Conservation (phyloP, 331 rosid genomes). For the Dryas integrifolia region DNA sequence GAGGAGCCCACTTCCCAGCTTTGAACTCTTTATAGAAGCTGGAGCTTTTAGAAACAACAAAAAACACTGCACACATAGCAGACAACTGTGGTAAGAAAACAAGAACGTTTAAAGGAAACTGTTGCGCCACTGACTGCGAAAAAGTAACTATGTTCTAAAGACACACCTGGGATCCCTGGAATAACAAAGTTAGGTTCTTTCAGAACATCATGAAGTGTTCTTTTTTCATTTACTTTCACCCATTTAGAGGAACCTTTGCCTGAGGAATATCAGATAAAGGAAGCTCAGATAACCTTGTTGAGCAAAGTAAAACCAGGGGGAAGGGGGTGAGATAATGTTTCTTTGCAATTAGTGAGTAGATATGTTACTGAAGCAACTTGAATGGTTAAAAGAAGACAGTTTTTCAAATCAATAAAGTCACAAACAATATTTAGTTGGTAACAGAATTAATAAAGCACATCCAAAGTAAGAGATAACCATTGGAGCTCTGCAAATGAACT, state of each 20-base stretch:
- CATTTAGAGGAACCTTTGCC: constrained; percentile 54
- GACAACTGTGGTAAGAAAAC: constrained; percentile 6
- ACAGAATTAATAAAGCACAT: no score
- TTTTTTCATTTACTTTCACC: constrained; percentile 74
- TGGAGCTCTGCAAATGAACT: background rate
- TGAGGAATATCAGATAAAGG: constrained; percentile 24
- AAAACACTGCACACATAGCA: constrained; percentile 60
- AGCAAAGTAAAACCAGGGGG: background rate
- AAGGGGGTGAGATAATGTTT: background rate
- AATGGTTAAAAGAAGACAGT: background rate
- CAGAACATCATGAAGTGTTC: constrained; percentile 57
- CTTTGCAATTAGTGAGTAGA: background rate
- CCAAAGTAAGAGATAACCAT: background rate
- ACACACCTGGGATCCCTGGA: constrained; percentile 77
- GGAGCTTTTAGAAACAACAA: constrained; percentile 69
- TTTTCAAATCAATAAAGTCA: background rate
- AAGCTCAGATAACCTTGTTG: background rate
- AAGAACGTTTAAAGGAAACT: background rate
- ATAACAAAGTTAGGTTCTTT: constrained; percentile 56
- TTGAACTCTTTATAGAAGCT: constrained; percentile 73
- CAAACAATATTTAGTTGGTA: background rate
- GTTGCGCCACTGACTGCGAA: background rate
- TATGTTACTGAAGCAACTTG: background rate
- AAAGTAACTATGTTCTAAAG: background rate
- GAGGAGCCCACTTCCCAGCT: constrained; percentile 80